phyloP scores from a whole-genome alignment of 345 rosid species.

The Populus nigra region DNA sequence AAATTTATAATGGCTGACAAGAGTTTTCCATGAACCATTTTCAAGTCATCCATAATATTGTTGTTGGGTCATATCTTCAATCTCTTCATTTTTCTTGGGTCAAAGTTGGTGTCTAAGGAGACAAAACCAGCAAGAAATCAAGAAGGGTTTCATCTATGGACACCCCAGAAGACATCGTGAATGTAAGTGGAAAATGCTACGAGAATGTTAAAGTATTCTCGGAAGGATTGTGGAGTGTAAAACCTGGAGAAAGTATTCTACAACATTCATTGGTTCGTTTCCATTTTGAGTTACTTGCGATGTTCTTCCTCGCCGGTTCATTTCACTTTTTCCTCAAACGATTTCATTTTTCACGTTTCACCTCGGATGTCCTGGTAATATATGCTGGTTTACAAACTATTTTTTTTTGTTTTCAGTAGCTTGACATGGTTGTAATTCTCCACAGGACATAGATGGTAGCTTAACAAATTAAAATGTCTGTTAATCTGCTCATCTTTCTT shows the following conservation, averaged over 20 bases:
- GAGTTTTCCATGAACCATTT: too few species aligned
- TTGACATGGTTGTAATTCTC: too few species aligned
- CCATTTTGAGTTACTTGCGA: not conserved
- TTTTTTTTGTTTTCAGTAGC: not conserved
- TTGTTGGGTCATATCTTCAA: too few species aligned
- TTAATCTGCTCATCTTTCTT: too few species aligned
- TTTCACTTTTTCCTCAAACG: conserved; percentile 2
- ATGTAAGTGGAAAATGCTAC: not conserved
- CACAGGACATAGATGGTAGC: too few species aligned
- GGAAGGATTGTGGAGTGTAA: conserved; percentile 1
- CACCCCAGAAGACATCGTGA: not conserved
- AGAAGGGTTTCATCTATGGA: too few species aligned
- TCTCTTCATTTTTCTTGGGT: too few species aligned
- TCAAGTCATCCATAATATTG: too few species aligned
- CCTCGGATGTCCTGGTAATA: conserved; percentile 19
- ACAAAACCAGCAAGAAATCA: too few species aligned
- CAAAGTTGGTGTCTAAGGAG: too few species aligned
- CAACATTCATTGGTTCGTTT: conserved; percentile 5
- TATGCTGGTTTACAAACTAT: not conserved
- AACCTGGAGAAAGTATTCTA: not conserved
- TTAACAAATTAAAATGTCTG: too few species aligned
- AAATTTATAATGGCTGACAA: too few species aligned
- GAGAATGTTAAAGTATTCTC: conserved; percentile 1
- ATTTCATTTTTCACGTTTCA: conserved; percentile 2
- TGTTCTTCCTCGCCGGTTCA: not conserved